A percentile compares a stretch with the other conserved stretches of the same genome.
Conservation (phyloP, 2,329 filamentous ascomycete genomes). For the Fusarium nygamai region DNA sequence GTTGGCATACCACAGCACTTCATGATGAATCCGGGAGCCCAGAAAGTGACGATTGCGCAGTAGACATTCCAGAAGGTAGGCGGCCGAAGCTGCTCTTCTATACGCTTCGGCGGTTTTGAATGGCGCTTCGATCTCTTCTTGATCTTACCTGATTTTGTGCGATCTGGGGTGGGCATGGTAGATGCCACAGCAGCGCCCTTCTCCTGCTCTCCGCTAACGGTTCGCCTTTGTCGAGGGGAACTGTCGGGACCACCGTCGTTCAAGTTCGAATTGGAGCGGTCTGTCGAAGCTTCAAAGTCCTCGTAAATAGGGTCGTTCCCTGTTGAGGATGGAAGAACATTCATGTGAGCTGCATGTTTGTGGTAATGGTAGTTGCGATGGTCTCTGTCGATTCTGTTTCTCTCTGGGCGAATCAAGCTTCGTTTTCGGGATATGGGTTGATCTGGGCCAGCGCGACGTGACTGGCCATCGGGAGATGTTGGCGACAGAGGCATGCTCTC, state of each 20-base stretch:
- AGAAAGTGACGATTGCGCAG: constrained; percentile 93
- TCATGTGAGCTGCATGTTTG: constrained; percentile 94
- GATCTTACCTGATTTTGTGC: constrained; percentile 68
- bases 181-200: constrained; percentile 44
- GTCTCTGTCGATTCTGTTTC: constrained; percentile 83
- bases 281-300: constrained; percentile 73
- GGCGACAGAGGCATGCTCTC: constrained; percentile 66
- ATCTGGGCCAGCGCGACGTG: constrained; percentile 44
- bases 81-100: constrained; percentile 74
- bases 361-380: constrained; percentile 97
- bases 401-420: constrained; percentile 89
- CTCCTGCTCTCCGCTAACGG: constrained; percentile 46
- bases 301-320: constrained; percentile 91
- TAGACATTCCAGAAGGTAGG: constrained; percentile 96
- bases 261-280: constrained; percentile 60
- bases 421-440: constrained; percentile 73
- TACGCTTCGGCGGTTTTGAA: constrained; percentile 59
- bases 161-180: constrained; percentile 49
- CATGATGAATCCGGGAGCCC: constrained; percentile 87
- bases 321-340: constrained; percentile 87
- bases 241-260: constrained; percentile 58
- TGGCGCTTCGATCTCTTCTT: constrained; percentile 64
- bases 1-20: constrained; percentile 86
- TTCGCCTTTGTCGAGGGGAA: constrained; percentile 53
- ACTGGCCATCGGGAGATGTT: constrained; percentile 47